Evolutionary conservation across 2,329 filamentous ascomycete species (phyloP), one percentile per base, ranked within the genome.

Genomic region (Botrytis byssoidea): DNA sequence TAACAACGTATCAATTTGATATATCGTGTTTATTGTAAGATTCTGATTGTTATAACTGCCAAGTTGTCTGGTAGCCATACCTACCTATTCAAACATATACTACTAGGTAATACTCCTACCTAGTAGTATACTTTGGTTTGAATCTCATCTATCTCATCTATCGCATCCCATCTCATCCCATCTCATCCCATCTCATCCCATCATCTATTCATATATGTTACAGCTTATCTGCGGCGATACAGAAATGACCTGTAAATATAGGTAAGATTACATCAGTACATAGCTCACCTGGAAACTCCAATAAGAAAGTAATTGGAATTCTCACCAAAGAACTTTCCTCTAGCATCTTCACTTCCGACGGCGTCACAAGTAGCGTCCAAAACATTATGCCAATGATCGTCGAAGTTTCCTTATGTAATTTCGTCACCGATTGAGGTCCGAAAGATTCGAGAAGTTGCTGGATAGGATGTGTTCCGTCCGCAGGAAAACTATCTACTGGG

Each of bases 381-480:
- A 1, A 64, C 25, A 42, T 20, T 12, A 64, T 64, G 7, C 37
- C 61, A 6, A 63, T 12, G 6, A 6, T 1, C 25, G 22, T 42
- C n/a, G 25, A 32, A 42, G 1, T 6, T 20, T 1, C 0, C 0
- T 1, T 32, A 0, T 1, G 0, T 7, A 64, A 44, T 12, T 32
- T 44, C 6, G 61, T 64, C 18, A 29, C 61, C 5, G 61, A 42
- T 32, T 29, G 61, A 12, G 61, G 9, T 64, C 40, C 61, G 1
- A 42, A 64, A 42, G 61, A 64, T 64, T 64, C 61, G 61, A 64
- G 40, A 4, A 64, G 61, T 44, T 64, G 61, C 3, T 64, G 40
- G 2, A 64, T 8, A 42, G 37, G 61, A 32, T 64, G 37, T 12
- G 61, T 64, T 44, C 9, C 40, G 8, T 44, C 37, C 0, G 37